phyloP scores from a whole-genome alignment of 352 stramenopile species.

The Pythium sukuiense region DNA sequence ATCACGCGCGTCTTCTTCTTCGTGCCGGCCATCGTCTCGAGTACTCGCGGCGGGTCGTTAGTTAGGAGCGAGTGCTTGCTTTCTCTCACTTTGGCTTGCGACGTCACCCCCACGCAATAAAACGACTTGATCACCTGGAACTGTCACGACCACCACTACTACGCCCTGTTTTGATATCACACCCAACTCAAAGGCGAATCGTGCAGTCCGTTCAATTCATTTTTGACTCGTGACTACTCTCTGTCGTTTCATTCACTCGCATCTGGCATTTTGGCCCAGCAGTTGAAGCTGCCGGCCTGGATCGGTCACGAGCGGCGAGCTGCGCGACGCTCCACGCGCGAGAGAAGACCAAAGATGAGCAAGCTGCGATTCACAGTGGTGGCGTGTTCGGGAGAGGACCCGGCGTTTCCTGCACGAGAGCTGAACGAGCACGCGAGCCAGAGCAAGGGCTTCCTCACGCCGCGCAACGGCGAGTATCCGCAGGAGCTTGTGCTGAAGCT shows the following conservation, averaged over 20 bases:
- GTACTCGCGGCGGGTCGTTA: no score
- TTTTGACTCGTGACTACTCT: not conserved
- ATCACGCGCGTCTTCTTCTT: slow-evolving; percentile 67
- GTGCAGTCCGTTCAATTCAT: no score
- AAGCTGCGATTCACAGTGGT: slow-evolving; percentile 86
- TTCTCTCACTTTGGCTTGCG: slow-evolving; percentile 5
- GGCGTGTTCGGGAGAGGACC: slow-evolving; percentile 86
- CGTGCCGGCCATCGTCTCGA: slow-evolving; percentile 13
- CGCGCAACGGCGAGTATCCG: slow-evolving; percentile 92
- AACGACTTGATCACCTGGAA: not conserved
- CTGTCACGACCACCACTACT: no score
- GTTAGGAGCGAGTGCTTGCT: no score
- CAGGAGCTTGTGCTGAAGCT: slow-evolving; percentile 90
- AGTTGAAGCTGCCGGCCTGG: slow-evolving; percentile 1
- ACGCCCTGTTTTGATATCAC: no score
- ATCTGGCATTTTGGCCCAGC: not conserved
- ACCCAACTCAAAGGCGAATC: no score
- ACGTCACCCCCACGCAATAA: not conserved
- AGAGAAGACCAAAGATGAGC: slow-evolving; percentile 40
- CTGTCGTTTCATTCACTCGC: not conserved
- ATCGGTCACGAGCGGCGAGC: not conserved
- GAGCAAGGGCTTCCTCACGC: slow-evolving; percentile 78
- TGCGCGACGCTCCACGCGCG: not conserved
- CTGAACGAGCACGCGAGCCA: slow-evolving; percentile 77
- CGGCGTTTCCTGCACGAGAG: slow-evolving; percentile 76